Percentiles rank a stretch among this genome's conserved stretches.
These are phyloP conservation scores for Russula virescens DNA, from an alignment of 768 basidiomycete genomes.

Conservation along the genomic window DNA sequence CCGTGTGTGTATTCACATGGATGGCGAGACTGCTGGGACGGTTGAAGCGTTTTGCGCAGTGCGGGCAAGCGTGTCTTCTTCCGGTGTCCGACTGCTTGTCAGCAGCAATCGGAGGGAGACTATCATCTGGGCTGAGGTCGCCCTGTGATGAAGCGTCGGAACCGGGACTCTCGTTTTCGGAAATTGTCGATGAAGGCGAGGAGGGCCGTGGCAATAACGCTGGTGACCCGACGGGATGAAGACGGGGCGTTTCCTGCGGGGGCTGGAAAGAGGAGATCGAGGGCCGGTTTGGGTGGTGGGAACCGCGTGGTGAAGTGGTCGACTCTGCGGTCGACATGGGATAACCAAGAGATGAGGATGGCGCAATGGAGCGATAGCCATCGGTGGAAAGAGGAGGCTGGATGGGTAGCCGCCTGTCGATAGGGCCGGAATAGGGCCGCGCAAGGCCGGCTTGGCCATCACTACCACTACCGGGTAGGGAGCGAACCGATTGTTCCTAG, in stretches of 20 bases:
- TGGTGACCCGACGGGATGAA: slow-evolving; percentile 9
- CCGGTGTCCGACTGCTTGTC: slow-evolving; percentile 25
- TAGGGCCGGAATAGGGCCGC: slow-evolving; percentile 7
- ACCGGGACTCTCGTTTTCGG: slow-evolving; percentile 20
- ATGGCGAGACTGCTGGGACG: slow-evolving; percentile 62
- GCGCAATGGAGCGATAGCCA: slow-evolving; percentile 7
- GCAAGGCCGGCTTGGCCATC: background rate
- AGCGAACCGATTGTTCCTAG: slow-evolving; percentile 16
- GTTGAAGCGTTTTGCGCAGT: slow-evolving; percentile 61
- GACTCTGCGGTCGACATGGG: background rate
- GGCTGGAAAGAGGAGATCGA: slow-evolving; percentile 11
- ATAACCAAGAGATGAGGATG: background rate
- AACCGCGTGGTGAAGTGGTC: slow-evolving; percentile 2
- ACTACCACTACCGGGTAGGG: slow-evolving; percentile 1
- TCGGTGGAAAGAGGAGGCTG: slow-evolving; percentile 7
- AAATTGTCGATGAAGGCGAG: slow-evolving; percentile 21
- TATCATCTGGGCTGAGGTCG: slow-evolving; percentile 17
- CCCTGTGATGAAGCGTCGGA: slow-evolving; percentile 15
- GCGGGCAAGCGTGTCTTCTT: slow-evolving; percentile 34
- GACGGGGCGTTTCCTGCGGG: slow-evolving; percentile 11
- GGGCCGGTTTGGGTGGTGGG: slow-evolving; percentile 1
- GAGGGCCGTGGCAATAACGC: slow-evolving; percentile 8
- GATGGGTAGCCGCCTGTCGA: slow-evolving; percentile 7
- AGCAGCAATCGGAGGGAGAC: slow-evolving; percentile 6
- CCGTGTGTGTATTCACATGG: slow-evolving; percentile 64